phyloP scores from a whole-genome alignment of 2,329 filamentous ascomycete genomes.

The Mycosphaerelloides madeirae region DNA sequence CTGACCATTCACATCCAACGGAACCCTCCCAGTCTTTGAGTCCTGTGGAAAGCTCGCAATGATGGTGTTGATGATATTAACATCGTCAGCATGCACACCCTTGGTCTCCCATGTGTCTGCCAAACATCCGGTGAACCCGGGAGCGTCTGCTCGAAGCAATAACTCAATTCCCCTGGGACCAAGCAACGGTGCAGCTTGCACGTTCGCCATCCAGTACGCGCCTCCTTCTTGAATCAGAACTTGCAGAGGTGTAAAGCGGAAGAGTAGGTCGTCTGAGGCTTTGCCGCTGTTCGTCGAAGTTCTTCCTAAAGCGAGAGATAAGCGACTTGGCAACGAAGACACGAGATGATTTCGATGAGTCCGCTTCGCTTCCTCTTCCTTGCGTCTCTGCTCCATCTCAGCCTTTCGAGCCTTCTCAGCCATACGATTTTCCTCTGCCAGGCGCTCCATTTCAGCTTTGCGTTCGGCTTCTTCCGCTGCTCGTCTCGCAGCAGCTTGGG shows the following conservation, averaged over 20 bases:
- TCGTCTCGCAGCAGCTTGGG: conserved; percentile 19
- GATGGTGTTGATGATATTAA: conserved; percentile 10
- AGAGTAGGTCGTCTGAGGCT: conserved; percentile 10
- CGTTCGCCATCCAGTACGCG: conserved; percentile 26
- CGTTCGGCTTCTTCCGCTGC: conserved; percentile 17
- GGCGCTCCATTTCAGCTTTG: conserved; percentile 14
- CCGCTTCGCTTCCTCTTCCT: conserved; percentile 24
- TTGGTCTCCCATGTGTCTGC: conserved; percentile 22
- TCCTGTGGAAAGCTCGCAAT: conserved; percentile 11
- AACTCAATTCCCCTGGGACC: conserved; percentile 26
- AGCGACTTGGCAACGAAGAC: conserved; percentile 19
- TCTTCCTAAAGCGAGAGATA: conserved; percentile 21
- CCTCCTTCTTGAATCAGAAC: conserved; percentile 15
- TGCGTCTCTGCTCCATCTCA: conserved; percentile 11
- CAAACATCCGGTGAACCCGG: conserved; percentile 20
- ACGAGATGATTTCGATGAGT: conserved; percentile 20
- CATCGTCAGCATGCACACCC: conserved; percentile 10
- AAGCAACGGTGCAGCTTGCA: conserved; percentile 29
- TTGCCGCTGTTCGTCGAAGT: neutral
- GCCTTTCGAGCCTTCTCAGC: conserved; percentile 14
- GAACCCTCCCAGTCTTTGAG: conserved; percentile 2
- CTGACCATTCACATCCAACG: conserved; percentile 6
- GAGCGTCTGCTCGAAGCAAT: conserved; percentile 19
- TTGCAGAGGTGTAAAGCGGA: conserved; percentile 25
- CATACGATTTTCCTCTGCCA: conserved; percentile 10